Evolutionary conservation across 495 filamentous ascomycete species (phyloP).

Genomic region (Beverwykella pulmonaria): DNA sequence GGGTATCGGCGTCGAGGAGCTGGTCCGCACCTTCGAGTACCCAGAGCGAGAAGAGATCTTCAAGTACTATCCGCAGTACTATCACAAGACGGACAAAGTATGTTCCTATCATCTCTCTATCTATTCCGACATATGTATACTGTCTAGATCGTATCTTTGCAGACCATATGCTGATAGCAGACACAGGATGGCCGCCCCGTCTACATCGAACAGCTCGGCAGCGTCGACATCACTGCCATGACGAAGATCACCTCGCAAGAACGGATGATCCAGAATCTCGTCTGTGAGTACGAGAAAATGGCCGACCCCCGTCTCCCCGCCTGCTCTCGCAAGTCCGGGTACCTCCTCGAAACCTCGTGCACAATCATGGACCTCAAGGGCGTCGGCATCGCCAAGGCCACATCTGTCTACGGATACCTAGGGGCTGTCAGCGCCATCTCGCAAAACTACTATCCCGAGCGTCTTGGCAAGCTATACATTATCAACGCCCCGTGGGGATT

Average conservation of each 20-base stretch:
- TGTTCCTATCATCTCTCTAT: too few species aligned
- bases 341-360: conserved; percentile 94
- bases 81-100: conserved; percentile 98
- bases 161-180: neutral
- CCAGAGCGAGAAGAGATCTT: conserved; percentile 84
- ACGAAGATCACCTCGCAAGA: conserved; percentile 90
- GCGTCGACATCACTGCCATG: conserved; percentile 87
- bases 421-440: conserved; percentile 68
- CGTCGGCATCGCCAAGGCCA: conserved; percentile 77
- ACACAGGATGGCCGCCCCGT: conserved; percentile 88
- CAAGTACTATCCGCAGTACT: conserved; percentile 96
- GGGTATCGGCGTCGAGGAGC: conserved; percentile 68
- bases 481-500: conserved; percentile 99
- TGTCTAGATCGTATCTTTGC: neutral
- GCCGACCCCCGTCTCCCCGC: conserved; percentile 90
- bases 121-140: too few species aligned
- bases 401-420: conserved; percentile 75
- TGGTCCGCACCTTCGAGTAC: conserved; percentile 81
- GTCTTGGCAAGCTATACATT: conserved; percentile 83
- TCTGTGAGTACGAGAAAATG: conserved; percentile 94
- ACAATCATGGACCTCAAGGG: conserved; percentile 96
- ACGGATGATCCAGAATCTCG: conserved; percentile 94
- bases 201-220: conserved; percentile 95
- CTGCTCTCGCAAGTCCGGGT: conserved; percentile 88
- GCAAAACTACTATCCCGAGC: conserved; percentile 98